Conservation (phyloP, 805 yeast species). For the Wickerhamiella hasegawae region DNA sequence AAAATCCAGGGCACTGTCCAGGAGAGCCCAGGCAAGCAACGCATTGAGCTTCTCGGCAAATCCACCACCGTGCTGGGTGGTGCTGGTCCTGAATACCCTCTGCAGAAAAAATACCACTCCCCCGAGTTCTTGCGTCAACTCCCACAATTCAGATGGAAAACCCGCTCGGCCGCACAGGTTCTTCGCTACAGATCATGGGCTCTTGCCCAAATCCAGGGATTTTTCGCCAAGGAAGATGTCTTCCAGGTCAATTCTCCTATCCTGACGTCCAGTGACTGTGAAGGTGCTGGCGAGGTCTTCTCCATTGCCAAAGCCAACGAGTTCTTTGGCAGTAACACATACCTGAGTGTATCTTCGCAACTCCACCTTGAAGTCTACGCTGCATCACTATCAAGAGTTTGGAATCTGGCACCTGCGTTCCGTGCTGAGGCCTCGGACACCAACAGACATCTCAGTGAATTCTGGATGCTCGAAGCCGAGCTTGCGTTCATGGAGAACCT, state of each 20-base stretch:
- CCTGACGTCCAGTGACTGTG: constrained; percentile 82
- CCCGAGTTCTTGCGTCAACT: constrained; percentile 48
- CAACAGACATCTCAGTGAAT: constrained; percentile 79
- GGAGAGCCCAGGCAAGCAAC: constrained; percentile 35
- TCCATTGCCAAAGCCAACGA: constrained; percentile 30
- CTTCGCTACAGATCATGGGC: constrained; percentile 58
- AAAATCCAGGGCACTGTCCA: constrained; percentile 29
- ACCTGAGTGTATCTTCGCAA: constrained; percentile 81
- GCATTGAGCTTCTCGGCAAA: constrained; percentile 32
- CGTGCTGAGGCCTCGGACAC: constrained; percentile 90
- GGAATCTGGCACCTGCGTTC: constrained; percentile 84
- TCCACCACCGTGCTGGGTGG: constrained; percentile 38
- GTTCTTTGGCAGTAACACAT: constrained; percentile 46
- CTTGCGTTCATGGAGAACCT: constrained; percentile 45
- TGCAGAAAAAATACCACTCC: constrained; percentile 66
- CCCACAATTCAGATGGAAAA: constrained; percentile 69
- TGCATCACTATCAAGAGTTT: constrained; percentile 60
- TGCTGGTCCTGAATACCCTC: constrained; percentile 51
- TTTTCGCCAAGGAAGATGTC: constrained; percentile 39
- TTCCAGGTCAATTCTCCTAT: constrained; percentile 74
- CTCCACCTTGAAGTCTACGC: constrained; percentile 74
- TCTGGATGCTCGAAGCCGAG: constrained; percentile 97
- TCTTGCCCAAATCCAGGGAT: constrained; percentile 36
- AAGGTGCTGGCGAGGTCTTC: constrained; percentile 93
- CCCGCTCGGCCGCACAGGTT: constrained; percentile 46